Conservation (phyloP, 1,284 basidiomycete species). For the Cystobasidium slooffiae region DNA sequence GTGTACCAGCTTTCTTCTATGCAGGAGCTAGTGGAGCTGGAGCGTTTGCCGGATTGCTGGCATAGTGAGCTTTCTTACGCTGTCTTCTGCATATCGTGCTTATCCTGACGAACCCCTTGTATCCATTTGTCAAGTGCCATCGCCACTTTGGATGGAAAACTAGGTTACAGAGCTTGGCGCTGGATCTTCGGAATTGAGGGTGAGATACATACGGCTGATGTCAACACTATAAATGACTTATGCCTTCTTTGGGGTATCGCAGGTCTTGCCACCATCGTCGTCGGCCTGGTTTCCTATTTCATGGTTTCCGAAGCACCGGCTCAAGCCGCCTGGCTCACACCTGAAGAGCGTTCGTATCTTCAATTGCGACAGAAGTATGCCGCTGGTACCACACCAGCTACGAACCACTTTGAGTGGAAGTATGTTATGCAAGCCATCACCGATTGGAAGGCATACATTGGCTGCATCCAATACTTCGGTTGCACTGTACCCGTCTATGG, state of each 20-base stretch:
- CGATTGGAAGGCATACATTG: conserved; percentile 27
- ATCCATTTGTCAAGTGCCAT: neutral
- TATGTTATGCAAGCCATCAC: conserved; percentile 20
- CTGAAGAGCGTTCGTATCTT: conserved; percentile 19
- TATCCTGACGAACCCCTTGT: neutral
- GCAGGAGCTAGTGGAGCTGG: neutral
- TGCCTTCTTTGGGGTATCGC: neutral
- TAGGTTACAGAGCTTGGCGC: conserved; percentile 20
- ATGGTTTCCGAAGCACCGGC: conserved; percentile 19
- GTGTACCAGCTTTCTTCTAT: neutral
- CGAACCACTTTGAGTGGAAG: conserved; percentile 4
- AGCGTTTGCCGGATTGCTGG: conserved; percentile 6
- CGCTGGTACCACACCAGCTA: neutral
- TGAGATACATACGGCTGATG: neutral
- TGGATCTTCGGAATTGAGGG: conserved; percentile 27
- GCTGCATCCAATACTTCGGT: conserved; percentile 11
- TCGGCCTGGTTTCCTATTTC: conserved; percentile 18
- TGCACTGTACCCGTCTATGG: conserved; percentile 20
- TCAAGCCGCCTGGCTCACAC: conserved; percentile 7
- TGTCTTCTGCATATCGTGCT: neutral
- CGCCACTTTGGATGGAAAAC: conserved; percentile 12
- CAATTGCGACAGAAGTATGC: neutral
- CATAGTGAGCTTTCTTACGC: neutral
- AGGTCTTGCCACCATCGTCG: conserved; percentile 25
- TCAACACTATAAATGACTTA: neutral